Conservation (phyloP, 768 basidiomycete genomes). For the Kwoniella sp. region DNA sequence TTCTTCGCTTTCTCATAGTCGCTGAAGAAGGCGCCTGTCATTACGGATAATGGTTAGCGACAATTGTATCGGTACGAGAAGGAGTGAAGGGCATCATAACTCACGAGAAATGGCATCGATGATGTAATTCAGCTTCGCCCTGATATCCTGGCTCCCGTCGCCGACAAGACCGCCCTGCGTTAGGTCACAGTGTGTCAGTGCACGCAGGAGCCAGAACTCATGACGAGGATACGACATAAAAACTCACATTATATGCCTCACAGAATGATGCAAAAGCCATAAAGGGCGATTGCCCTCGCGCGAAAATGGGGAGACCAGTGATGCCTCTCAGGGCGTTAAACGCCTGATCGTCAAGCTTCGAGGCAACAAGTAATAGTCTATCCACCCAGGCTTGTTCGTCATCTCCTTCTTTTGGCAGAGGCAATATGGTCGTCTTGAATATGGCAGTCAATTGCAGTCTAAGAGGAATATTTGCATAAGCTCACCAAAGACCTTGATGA, state of each 20-base stretch:
- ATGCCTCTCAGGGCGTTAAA: constrained; percentile 65
- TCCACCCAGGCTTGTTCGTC: constrained; percentile 87
- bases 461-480: background rate
- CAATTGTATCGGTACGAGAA: constrained; percentile 5
- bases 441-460: constrained; percentile 60
- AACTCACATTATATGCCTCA: constrained; percentile 77
- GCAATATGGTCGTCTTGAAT: constrained; percentile 76
- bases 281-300: constrained; percentile 64
- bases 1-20: constrained; percentile 75
- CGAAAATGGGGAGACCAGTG: constrained; percentile 64
- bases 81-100: constrained; percentile 5
- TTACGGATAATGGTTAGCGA: background rate
- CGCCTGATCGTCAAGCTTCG: constrained; percentile 65
- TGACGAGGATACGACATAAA: constrained; percentile 3
- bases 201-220: background rate
- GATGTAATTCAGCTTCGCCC: constrained; percentile 62
- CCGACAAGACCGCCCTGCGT: constrained; percentile 86
- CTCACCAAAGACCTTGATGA: background rate
- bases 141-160: constrained; percentile 70
- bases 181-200: constrained; percentile 1
- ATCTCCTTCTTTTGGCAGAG: constrained; percentile 64
- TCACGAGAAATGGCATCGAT: constrained; percentile 55
- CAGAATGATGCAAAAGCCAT: constrained; percentile 74
- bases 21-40: constrained; percentile 57
- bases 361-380: constrained; percentile 72